Evolutionary conservation across 2,329 filamentous ascomycete species (phyloP).

Genomic region (Trematosphaeria pertusa): DNA sequence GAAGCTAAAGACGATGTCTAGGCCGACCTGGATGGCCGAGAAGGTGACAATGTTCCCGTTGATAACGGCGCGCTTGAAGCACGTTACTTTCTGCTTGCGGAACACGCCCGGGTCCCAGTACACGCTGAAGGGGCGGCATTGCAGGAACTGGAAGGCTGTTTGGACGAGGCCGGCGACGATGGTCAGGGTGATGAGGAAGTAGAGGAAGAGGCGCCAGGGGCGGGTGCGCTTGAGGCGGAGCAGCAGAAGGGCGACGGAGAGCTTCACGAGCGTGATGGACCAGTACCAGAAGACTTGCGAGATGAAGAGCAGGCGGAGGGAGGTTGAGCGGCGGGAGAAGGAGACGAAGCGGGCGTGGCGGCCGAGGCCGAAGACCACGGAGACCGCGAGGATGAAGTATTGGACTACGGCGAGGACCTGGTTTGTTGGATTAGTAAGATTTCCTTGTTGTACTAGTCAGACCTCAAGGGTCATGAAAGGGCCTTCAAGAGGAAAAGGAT

Average conservation of each 20-base stretch:
- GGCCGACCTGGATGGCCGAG: slow-evolving; percentile 22
- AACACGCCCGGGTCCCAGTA: slow-evolving; percentile 33
- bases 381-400: slow-evolving; percentile 23
- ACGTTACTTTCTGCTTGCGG: slow-evolving; percentile 13
- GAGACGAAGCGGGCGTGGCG: slow-evolving; percentile 27
- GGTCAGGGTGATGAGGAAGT: slow-evolving; percentile 22
- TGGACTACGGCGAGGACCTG: slow-evolving; percentile 29
- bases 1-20: slow-evolving; percentile 28
- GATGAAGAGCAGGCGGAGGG: slow-evolving; percentile 32
- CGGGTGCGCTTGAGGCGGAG: slow-evolving; percentile 27
- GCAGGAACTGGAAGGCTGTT: slow-evolving; percentile 32
- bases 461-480: too few relatives aligned
- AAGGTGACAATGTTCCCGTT: slow-evolving; percentile 32
- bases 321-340: slow-evolving; percentile 14
- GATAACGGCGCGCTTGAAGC: slow-evolving; percentile 22
- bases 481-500: too few relatives aligned
- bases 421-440: background rate
- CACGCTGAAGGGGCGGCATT: slow-evolving; percentile 32
- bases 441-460: too few relatives aligned
- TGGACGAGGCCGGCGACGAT: slow-evolving; percentile 23
- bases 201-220: slow-evolving; percentile 29
- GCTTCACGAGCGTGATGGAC: slow-evolving; percentile 32
- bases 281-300: slow-evolving; percentile 36
- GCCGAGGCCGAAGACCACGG: slow-evolving; percentile 32
- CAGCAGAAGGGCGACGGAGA: slow-evolving; percentile 31